phyloP scores from a whole-genome alignment of 345 rosid species.

The Hibiscus trionum region DNA sequence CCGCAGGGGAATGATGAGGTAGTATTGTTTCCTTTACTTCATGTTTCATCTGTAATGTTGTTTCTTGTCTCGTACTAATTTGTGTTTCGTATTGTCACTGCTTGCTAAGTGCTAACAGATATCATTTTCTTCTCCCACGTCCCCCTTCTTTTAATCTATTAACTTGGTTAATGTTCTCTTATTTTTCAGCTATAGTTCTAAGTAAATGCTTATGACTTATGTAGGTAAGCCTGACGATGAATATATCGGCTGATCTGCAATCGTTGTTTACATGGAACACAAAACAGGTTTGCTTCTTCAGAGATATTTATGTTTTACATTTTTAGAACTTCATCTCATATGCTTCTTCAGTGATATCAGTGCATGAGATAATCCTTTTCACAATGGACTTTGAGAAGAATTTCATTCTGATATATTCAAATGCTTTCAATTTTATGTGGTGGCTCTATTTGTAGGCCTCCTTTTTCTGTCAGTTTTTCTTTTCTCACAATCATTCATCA shows the following conservation, averaged over 20 bases:
- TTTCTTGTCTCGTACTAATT: no score
- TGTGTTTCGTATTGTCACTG: no score
- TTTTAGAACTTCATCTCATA: background rate
- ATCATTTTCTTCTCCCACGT: background rate
- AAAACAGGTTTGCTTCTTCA: conserved; percentile 57
- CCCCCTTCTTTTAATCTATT: background rate
- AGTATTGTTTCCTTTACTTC: background rate
- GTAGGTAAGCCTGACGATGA: conserved; percentile 85
- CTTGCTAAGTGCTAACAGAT: no score
- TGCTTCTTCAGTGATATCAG: background rate
- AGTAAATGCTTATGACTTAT: conserved; percentile 14
- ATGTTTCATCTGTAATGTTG: background rate
- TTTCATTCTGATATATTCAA: background rate
- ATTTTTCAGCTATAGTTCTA: background rate
- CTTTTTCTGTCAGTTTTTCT: background rate
- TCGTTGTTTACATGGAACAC: conserved; percentile 97
- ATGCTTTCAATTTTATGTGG: background rate
- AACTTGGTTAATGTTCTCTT: background rate
- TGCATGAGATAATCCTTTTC: background rate
- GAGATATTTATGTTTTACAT: background rate
- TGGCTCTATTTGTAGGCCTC: background rate
- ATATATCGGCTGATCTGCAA: conserved; percentile 78
- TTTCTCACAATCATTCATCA: background rate
- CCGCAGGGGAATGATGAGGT: conserved; percentile 93
- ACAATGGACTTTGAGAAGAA: background rate